phyloP scores from a whole-genome alignment of 306 rosid genomes.

The Cajanus cajan region DNA sequence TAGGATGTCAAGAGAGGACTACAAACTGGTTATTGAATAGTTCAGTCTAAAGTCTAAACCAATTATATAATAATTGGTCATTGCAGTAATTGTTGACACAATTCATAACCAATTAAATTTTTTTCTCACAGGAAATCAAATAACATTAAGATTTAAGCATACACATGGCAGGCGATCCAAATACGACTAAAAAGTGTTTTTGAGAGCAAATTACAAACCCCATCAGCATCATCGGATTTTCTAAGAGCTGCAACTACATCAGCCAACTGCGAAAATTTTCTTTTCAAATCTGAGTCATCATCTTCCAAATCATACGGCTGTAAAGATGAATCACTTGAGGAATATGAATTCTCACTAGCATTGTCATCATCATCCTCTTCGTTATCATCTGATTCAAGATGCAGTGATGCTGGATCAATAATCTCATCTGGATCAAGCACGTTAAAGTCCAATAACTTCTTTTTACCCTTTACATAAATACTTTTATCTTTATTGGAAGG shows the following conservation, averaged over 20 bases:
- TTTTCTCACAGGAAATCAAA: conserved; percentile 17
- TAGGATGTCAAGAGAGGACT: conserved; percentile 8
- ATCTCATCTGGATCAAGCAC: conserved; percentile 90
- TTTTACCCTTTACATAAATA: conserved; percentile 45
- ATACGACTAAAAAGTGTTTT: conserved; percentile 13
- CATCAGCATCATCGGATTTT: conserved; percentile 87
- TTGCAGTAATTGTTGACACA: conserved; percentile 17
- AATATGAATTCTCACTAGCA: conserved; percentile 75
- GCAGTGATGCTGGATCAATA: conserved; percentile 73
- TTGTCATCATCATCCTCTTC: conserved; percentile 51
- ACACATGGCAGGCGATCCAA: conserved; percentile 29
- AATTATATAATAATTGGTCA: neutral
- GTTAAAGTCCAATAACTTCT: conserved; percentile 49
- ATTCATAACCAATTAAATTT: neutral
- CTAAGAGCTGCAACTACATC: conserved; percentile 86
- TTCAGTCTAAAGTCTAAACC: conserved; percentile 19
- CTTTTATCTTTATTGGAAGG: conserved; percentile 33
- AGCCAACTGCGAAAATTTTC: conserved; percentile 66
- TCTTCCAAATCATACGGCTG: conserved; percentile 90
- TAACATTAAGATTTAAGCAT: conserved; percentile 15
- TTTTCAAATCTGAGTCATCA: conserved; percentile 87
- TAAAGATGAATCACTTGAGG: conserved; percentile 73
- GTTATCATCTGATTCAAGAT: conserved; percentile 53
- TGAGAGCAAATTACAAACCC: conserved; percentile 61
- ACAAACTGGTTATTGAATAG: conserved; percentile 18